These are phyloP conservation scores for Halenospora varia DNA, from an alignment of 495 filamentous ascomycete species.

Conservation along the genomic window DNA sequence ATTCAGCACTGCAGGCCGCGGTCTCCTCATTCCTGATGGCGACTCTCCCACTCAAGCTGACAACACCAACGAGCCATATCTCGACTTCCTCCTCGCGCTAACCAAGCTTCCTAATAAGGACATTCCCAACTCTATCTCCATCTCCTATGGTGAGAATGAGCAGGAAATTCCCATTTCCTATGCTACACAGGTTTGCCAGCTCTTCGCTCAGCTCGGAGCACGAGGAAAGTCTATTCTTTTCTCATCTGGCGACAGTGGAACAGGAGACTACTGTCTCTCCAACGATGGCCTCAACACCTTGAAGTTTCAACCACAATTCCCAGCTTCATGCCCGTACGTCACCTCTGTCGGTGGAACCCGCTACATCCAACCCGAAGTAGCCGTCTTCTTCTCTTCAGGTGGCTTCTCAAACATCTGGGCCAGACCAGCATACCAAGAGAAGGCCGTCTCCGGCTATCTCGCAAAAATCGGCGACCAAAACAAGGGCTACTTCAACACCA, in stretches of 20 bases:
- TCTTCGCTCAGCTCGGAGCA: slow-evolving; percentile 66
- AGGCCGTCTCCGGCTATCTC: slow-evolving; percentile 53
- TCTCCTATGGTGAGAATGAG: slow-evolving; percentile 68
- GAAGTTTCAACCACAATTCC: slow-evolving; percentile 65
- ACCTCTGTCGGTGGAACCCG: slow-evolving; percentile 72
- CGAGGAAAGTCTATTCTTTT: slow-evolving; percentile 71
- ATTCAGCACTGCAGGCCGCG: slow-evolving; percentile 63
- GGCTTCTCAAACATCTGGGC: slow-evolving; percentile 68
- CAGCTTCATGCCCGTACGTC: slow-evolving; percentile 72
- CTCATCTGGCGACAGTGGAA: slow-evolving; percentile 67
- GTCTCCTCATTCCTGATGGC: slow-evolving; percentile 50
- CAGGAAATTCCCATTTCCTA: slow-evolving; percentile 60
- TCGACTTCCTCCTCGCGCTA: slow-evolving; percentile 70
- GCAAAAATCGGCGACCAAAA: slow-evolving; percentile 38
- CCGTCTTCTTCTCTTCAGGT: slow-evolving; percentile 55
- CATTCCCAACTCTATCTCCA: slow-evolving; percentile 67
- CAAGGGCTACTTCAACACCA: slow-evolving; percentile 45
- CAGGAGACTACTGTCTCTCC: slow-evolving; percentile 54
- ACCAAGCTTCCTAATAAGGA: slow-evolving; percentile 48
- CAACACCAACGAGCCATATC: slow-evolving; percentile 70
- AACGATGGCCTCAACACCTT: slow-evolving; percentile 61
- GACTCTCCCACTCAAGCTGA: slow-evolving; percentile 39
- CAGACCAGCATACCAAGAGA: slow-evolving; percentile 59
- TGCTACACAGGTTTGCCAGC: slow-evolving; percentile 52
- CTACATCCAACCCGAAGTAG: slow-evolving; percentile 50